These are phyloP conservation scores for Aspergillus sojae DNA, from an alignment of 2,329 filamentous ascomycete species.

Conservation along the genomic window DNA sequence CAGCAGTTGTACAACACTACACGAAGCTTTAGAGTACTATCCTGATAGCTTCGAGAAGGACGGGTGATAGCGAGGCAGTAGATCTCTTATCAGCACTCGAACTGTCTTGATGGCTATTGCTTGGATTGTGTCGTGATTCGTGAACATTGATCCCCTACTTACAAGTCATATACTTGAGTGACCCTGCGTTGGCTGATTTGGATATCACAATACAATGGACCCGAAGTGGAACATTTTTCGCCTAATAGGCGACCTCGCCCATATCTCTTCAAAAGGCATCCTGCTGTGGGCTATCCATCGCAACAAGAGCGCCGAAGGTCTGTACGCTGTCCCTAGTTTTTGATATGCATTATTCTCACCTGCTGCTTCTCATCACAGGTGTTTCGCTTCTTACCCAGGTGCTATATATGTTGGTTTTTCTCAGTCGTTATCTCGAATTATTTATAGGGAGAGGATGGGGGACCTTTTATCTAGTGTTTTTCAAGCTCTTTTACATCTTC, in stretches of 20 bases:
- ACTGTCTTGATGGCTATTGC: not conserved
- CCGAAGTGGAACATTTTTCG: conserved; percentile 60
- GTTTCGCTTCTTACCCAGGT: conserved; percentile 88
- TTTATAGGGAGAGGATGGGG: conserved; percentile 52
- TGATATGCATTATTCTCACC: conserved; percentile 3
- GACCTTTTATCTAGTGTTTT: conserved; percentile 70
- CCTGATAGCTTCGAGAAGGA: not conserved
- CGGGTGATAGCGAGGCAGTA: not conserved
- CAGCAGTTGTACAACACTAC: not conserved
- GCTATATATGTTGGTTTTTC: conserved; percentile 84
- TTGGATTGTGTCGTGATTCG: not conserved
- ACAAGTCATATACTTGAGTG: not conserved
- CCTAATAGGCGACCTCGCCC: conserved; percentile 79
- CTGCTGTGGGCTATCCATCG: conserved; percentile 87
- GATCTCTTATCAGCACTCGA: not conserved
- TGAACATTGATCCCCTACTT: not conserved
- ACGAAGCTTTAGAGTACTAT: not conserved
- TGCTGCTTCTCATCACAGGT: conserved; percentile 51
- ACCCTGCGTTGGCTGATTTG: not conserved
- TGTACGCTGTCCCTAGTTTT: conserved; percentile 12
- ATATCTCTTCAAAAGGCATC: conserved; percentile 84
- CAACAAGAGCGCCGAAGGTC: conserved; percentile 83
- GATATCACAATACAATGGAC: conserved; percentile 14
- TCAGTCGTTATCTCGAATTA: conserved; percentile 83
- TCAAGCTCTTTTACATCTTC: conserved; percentile 87